Evolutionary conservation across 768 basidiomycete species (phyloP), one percentile per base, ranked within the genome.

Genomic region (Suillus fuscotomentosus): DNA sequence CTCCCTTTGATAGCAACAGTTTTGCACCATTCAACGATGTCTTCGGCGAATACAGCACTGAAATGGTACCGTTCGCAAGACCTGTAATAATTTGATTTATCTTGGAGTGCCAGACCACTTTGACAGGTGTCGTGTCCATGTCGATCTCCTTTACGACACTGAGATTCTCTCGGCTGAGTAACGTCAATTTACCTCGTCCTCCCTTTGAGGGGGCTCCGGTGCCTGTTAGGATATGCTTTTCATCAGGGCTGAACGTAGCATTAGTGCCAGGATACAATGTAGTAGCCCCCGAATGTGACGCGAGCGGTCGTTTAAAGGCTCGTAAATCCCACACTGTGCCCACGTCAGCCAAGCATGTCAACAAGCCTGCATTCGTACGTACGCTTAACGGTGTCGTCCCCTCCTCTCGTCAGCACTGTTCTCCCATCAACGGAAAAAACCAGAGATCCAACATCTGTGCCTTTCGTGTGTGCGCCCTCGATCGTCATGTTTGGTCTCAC

Each of bases 71-170:
- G 66, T 88, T 92, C 17, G 97, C 91, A 54, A 95, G 83, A 3
- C 95, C 92, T 45, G 92, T 84, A 64, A 98, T 81, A 71, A 99
- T 92, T 91, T 99, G 75, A 80, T 99, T 99, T 82, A 99, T 99
- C 77, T 92, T 94, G 7, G 93, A 87, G 79, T 98, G 97, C 97
- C 97, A 99, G 34, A 84, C 78, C 3, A 98, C 92, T 72, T 89
- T 91, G 63, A 99, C 92, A 11, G 97, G 95, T 42, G 88, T 91
- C 31, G 88, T 83, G 51, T 88, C 88, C 70, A 92, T 85, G 63
- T 83, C 85, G 51, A 94, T 69, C 50, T 83, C 82, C 77, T 89
- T 90, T 61, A 81, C 86, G 56, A 88, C 83, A 65, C 88, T 88
- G 51, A 97, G 77, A 45, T 82, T 84, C 63, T 89, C 85, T 72